phyloP scores from a whole-genome alignment of 176 grass and related monocot genomes.

The Thalia dealbata region DNA sequence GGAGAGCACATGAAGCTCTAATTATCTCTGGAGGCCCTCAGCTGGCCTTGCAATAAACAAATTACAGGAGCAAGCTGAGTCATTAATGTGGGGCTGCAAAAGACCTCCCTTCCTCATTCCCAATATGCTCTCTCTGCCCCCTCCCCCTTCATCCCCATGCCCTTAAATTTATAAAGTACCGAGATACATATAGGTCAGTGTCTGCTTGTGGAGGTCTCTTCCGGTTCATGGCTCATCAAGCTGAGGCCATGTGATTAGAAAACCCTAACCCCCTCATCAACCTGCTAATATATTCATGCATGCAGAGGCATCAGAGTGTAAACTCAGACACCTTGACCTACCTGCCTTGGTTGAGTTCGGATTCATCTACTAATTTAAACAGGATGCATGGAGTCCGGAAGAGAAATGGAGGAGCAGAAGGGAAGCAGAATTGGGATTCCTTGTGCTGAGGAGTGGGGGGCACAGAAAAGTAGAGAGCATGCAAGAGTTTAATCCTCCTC shows the following conservation, averaged over 20 bases:
- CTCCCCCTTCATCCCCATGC: neutral
- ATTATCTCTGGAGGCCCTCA: neutral
- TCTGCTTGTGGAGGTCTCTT: neutral
- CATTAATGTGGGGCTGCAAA: neutral
- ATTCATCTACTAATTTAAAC: too few relatives aligned
- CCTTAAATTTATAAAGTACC: neutral
- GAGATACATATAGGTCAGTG: neutral
- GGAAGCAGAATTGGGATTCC: neutral
- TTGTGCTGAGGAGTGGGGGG: neutral
- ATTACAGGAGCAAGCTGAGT: conserved; percentile 23
- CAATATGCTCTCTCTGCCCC: neutral
- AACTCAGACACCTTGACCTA: too few relatives aligned
- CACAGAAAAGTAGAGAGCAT: neutral
- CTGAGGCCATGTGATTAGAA: neutral
- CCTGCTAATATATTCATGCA: too few relatives aligned
- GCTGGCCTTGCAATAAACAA: conserved; percentile 4
- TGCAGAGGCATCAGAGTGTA: too few relatives aligned
- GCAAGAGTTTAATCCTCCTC: neutral
- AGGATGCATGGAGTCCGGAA: too few relatives aligned
- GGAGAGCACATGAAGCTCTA: conserved; percentile 8
- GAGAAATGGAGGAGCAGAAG: neutral
- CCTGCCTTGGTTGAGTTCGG: too few relatives aligned
- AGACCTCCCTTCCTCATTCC: neutral
- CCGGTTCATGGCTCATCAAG: neutral
- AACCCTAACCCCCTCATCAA: neutral